Conservation (phyloP, 306 rosid genomes). For the Fragaria nilgerrensis region DNA sequence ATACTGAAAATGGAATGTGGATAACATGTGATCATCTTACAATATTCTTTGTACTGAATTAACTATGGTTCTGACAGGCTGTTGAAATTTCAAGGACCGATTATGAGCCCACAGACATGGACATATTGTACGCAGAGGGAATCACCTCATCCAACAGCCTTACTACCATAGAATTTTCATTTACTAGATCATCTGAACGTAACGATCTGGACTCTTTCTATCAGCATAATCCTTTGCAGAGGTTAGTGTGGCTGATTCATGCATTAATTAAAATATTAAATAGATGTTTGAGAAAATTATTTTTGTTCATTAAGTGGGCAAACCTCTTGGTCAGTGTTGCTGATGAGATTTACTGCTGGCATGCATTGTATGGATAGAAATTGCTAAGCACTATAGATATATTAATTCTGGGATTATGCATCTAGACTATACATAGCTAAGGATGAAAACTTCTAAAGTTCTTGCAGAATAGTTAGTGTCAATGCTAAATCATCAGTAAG, state of each 20-base stretch:
- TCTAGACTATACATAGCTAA: background rate
- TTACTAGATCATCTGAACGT: constrained; percentile 37
- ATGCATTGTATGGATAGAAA: background rate
- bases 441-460: constrained; percentile 1
- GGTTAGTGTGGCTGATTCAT: constrained; percentile 35
- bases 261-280: background rate
- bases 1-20: constrained; percentile 17
- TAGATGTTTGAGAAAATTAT: background rate
- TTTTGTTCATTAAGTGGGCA: background rate
- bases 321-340: constrained; percentile 11
- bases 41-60: background rate
- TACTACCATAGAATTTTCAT: constrained; percentile 55
- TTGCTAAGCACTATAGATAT: background rate
- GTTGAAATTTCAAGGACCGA: constrained; percentile 58
- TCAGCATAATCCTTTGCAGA: constrained; percentile 41
- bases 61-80: constrained; percentile 44
- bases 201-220: constrained; percentile 32
- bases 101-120: constrained; percentile 63
- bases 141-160: constrained; percentile 54
- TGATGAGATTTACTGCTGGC: background rate
- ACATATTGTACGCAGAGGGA: constrained; percentile 79
- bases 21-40: background rate
- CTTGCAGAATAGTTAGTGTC: background rate
- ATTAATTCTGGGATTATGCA: background rate
- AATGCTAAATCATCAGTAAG: background rate